These are phyloP conservation scores for Suillus subaureus DNA, from an alignment of 768 basidiomycete species.

Conservation along the genomic window DNA sequence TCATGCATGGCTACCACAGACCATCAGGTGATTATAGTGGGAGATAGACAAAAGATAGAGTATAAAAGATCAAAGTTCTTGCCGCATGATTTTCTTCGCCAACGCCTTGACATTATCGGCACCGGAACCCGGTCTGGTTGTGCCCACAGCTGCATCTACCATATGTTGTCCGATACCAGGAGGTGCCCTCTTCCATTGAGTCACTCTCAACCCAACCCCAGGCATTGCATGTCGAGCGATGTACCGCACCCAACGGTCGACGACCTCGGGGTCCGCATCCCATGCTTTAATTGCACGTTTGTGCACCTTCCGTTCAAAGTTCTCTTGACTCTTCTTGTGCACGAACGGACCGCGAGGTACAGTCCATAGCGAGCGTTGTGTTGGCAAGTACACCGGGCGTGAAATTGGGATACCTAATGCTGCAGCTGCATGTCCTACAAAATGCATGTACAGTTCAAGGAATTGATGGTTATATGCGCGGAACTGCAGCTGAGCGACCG, in stretches of 20 bases:
- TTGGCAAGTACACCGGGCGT: conserved; percentile 66
- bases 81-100: conserved; percentile 44
- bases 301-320: conserved; percentile 85
- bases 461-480: conserved; percentile 69
- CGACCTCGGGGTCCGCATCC: conserved; percentile 79
- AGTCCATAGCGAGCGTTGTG: conserved; percentile 79
- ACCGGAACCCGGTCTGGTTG: conserved; percentile 31
- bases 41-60: background rate
- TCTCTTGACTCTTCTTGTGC: conserved; percentile 94
- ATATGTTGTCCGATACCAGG: conserved; percentile 49
- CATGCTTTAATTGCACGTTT: conserved; percentile 88
- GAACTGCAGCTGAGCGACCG: conserved; percentile 83
- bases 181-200: conserved; percentile 72
- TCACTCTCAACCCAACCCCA: conserved; percentile 86
- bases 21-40: background rate
- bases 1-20: background rate
- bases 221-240: conserved; percentile 72
- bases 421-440: conserved; percentile 82
- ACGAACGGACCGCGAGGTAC: conserved; percentile 85
- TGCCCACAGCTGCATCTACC: conserved; percentile 36
- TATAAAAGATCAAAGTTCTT: conserved; percentile 21
- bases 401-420: conserved; percentile 82
- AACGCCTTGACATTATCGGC: conserved; percentile 40
- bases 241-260: conserved; percentile 82
- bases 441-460: conserved; percentile 81